Conservation (phyloP, 202 grass and related monocot species). For the Miscanthus sacchariflorus region DNA sequence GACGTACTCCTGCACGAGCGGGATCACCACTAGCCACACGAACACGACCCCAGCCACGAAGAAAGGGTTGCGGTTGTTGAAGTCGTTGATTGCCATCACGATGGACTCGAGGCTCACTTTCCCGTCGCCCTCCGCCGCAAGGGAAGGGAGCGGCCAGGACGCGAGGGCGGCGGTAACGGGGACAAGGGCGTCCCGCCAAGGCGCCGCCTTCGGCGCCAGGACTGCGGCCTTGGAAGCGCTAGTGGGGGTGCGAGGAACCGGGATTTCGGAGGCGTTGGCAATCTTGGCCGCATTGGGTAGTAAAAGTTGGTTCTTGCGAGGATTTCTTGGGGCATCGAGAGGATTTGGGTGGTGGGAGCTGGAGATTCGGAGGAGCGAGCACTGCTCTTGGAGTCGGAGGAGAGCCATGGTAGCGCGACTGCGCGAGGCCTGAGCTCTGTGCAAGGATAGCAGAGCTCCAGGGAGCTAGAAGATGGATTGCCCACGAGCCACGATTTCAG, state of each 20-base stretch:
- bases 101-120: conserved; percentile 89
- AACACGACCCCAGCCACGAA: conserved; percentile 81
- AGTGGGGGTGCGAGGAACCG: neutral
- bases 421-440: conserved; percentile 5
- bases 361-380: conserved; percentile 47
- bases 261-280: neutral
- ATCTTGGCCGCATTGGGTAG: conserved; percentile 40
- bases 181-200: conserved; percentile 34
- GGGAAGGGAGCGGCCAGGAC: conserved; percentile 56
- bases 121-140: conserved; percentile 56
- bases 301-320: neutral
- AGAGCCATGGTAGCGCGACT: conserved; percentile 47
- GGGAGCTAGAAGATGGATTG: conserved; percentile 3
- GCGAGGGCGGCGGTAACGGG: conserved; percentile 34
- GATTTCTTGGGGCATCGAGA: neutral
- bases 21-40: conserved; percentile 84
- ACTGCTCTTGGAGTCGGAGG: conserved; percentile 47
- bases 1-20: conserved; percentile 70
- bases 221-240: conserved; percentile 11
- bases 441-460: conserved; percentile 41
- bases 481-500: neutral
- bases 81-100: conserved; percentile 77
- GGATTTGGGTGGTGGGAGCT: conserved; percentile 35
- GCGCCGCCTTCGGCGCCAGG: conserved; percentile 5
- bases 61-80: conserved; percentile 90